These are phyloP conservation scores for Boletales sp. DNA, from an alignment of 768 basidiomycete species.

Conservation along the genomic window DNA sequence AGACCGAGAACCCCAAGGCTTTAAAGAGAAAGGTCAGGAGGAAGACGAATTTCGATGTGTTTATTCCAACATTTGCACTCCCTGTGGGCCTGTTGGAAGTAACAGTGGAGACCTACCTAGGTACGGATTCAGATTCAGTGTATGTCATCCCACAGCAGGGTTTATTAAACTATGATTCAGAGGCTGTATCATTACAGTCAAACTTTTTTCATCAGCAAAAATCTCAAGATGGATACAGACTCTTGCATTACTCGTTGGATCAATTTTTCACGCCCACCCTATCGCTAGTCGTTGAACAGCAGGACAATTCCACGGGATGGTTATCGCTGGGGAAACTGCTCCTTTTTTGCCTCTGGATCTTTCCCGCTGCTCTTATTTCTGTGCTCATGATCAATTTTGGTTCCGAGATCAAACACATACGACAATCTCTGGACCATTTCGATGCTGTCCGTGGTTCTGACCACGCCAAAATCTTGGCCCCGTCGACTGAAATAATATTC, in stretches of 20 bases:
- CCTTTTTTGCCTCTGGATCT: conserved; percentile 13
- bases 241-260: conserved; percentile 56
- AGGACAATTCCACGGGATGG: conserved; percentile 7
- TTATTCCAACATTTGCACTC: conserved; percentile 71
- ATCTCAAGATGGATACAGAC: conserved; percentile 37
- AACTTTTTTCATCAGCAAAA: conserved; percentile 54
- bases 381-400: conserved; percentile 24
- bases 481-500: conserved; percentile 24
- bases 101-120: conserved; percentile 47
- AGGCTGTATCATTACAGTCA: conserved; percentile 43
- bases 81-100: conserved; percentile 67
- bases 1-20: conserved; percentile 9
- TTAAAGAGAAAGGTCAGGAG: conserved; percentile 35
- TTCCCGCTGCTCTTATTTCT: conserved; percentile 14
- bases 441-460: conserved; percentile 5
- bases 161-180: conserved; percentile 34
- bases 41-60: conserved; percentile 38
- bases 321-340: conserved; percentile 10
- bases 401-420: conserved; percentile 25
- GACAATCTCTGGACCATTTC: conserved; percentile 22
- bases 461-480: conserved; percentile 1
- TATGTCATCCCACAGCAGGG: not conserved
- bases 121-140: conserved; percentile 35
- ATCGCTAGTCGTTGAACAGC: conserved; percentile 29
- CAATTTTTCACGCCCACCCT: conserved; percentile 59